Evolutionary conservation across 129 eudicot genomes (phyloP), one percentile per base, ranked within the genome.

Genomic region (Flaveria linearis): DNA sequence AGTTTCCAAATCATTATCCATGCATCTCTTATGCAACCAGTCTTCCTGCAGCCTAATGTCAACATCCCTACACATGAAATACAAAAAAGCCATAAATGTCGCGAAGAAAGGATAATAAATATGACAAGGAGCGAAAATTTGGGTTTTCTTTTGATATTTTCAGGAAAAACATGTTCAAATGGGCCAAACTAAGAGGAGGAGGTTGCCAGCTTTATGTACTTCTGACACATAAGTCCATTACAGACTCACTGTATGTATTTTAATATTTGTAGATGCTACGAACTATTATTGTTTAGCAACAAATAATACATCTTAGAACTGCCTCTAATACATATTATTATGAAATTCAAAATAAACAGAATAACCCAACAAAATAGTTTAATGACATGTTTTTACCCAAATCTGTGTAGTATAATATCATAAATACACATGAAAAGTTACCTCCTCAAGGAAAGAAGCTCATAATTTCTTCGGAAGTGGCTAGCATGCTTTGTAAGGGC

Each of bases 401-500:
- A 22, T 7, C 25, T 12, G 39, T 56, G 47, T 16, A 41, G 2
- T 57, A 58, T 13, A 26, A 71, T 16, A 71, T 51, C 5, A 26
- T 14, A 33, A n/a, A 33, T 30, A 4, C 9, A 42, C n/a, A 62
- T 22, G 23, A 43, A 14, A 76, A 11, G 9, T 72, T 85, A 93
- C 98, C 97, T 90, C 88, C 83, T 93, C 72, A 93, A 75, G 30
- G 98, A 79, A 74, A 93, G 98, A 75, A 93, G 89, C 71, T 90
- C 90, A 71, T 88, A 93, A 76, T 90, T 93, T 51, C 84, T 93
- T 28, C 88, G 77, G 43, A 93, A 83, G 77, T 84, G 80, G 83
- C 83, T 86, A 50, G 96, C 95, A 81, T 93, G 85, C 78, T 90
- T 88, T 74, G 84, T 84, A 28, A 93, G 96, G 60, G 93, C 98